Conservation (phyloP, 331 rosid genomes). For the Acacia pycnantha region DNA sequence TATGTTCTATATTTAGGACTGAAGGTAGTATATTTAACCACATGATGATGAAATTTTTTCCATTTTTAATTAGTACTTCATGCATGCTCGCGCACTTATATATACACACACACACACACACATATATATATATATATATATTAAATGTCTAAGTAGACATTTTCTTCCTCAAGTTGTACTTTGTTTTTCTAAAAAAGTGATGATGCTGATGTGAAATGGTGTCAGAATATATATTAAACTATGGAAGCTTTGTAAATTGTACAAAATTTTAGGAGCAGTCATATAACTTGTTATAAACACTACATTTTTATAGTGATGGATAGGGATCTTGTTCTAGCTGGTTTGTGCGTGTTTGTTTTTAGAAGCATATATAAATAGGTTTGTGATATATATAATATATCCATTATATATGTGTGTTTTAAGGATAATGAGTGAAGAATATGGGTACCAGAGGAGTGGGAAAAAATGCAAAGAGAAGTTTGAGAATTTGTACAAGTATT, state of each 20-base stretch:
- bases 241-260: neutral
- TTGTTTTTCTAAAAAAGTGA: neutral
- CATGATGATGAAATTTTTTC: neutral
- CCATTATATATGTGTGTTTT: neutral
- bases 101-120: too few species aligned
- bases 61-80: neutral
- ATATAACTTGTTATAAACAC: neutral
- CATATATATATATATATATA: too few species aligned
- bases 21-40: too few species aligned
- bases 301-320: neutral
- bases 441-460: conserved; percentile 93
- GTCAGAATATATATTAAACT: neutral
- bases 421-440: conserved; percentile 85
- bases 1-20: too few species aligned
- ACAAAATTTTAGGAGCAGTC: neutral
- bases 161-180: neutral
- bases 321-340: neutral
- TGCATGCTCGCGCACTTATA: neutral
- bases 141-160: neutral
- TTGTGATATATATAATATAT: neutral
- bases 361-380: neutral
- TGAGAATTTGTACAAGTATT: conserved; percentile 92
- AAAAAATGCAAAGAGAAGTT: conserved; percentile 96
- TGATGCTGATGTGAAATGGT: neutral
- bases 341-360: neutral